Base-by-base conservation (phyloP, 1,284 basidiomycete genomes). In the Heterobasidion annosum region DNA sequence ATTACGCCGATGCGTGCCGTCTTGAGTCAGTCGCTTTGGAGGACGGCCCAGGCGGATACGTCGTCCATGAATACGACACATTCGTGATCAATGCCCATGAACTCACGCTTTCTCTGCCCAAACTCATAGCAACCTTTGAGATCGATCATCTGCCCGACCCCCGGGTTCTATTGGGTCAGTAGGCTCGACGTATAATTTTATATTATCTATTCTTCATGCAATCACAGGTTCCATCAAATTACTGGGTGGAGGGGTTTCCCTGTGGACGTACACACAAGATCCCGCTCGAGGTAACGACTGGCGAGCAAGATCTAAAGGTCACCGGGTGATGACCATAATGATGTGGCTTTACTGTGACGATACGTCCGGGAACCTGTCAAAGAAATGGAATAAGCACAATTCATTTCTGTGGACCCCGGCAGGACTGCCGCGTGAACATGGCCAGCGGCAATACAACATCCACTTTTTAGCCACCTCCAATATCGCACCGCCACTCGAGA, bases 261-360 rank as follows among this genome's bases (percentile, higher is more conserved):
- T 19, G 19, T 40, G 15, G 37, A 40, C 9, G 37, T 40, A 40
- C 15, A 40, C 37, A 15, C 37, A 40, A 3, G 46, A 47, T 25
- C 48, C 53, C 10, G 10, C 15, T 13, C 12, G n/a, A 42, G 58
- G 57, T 13, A 64, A 65, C 37, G 56, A 32, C n/a, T 62, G 61
- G 60, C 54, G 59, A 9, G 34, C n/a, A 32, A 54, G 48, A 49
- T 59, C 57, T 2, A 34, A 56, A 1, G 63, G 63, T 1, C 51
- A 52, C 13, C 58, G 54, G 12, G 59, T 65, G 7, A 13, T 61
- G 8, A 34, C 57, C 2, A 58, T 71, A 15, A 68, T 70, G 1
- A 55, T 74, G 0, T 74, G 68, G 69, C n/a, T 72, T 0, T 77
- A 76, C 56, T 73, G 73, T 50, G 72, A 75, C 48, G 71, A 76